Evolutionary conservation across 768 basidiomycete species (phyloP), one percentile per base, ranked within the genome.

Genomic region (Boletus reticuloceps): DNA sequence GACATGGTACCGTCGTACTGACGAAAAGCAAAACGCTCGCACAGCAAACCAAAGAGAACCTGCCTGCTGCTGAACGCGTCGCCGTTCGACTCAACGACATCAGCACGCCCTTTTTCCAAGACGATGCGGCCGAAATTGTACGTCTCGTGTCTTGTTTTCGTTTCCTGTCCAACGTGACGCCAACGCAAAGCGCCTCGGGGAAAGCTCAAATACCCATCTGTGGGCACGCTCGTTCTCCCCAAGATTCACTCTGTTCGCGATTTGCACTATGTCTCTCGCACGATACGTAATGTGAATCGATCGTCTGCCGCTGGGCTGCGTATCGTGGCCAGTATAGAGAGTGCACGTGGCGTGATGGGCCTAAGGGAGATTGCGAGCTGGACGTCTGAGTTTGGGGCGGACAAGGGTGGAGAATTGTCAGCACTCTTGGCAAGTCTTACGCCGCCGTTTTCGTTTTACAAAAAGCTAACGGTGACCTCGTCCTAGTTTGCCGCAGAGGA

Each of bases 401-500:
- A 70, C 40, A 66, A 64, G 8, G 86, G 85, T 17, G 84, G 87
- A 13, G 63, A 67, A 31, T 64, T 95, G 49, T 77, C 73, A 47
- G 88, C 85, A 9, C 74, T 94, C 45, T 72, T 94, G 65, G 86
- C 74, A 29, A 50, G 66, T 22, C 25, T 27, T 36, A 11, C 34
- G 34, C 14, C 19, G 10, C 34, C 11, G 36, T 4, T 13, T 36
- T 39, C 38, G 40, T 17, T n/a, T 36, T 32, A 40, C 34, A 45
- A 50, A 27, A n/a, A 53, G n/a, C 41, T 56, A 19, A 47, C 9
- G 43, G 12, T 17, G 32, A 27, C 11, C 27, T 0, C 17, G 8
- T 10, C 14, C 20, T 61, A 96, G 94, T 98, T 97, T 69, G 94
- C 91, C 4, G 91, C 94, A 20, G 94, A 98, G 75, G 94, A 98